Percentiles rank a stretch among this genome's conserved stretches.
Conservation (phyloP, 768 basidiomycete genomes). For the Suillus tomentosus region DNA sequence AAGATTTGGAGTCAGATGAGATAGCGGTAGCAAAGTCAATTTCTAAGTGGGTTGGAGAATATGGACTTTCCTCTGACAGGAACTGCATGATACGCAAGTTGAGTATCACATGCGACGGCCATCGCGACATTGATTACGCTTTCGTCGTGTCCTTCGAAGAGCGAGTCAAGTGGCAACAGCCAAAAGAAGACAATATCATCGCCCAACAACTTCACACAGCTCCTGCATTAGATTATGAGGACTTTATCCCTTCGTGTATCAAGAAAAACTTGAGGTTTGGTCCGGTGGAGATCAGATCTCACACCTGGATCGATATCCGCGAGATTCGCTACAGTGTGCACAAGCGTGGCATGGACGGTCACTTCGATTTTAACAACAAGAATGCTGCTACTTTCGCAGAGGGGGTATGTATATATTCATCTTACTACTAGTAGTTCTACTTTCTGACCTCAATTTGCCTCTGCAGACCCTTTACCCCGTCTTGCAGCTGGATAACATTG, state of each 20-base stretch:
- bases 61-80: background rate
- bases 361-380: background rate
- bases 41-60: background rate
- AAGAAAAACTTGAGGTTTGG: background rate
- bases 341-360: background rate
- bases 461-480: too few relatives aligned
- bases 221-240: background rate
- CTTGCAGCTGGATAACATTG: too few relatives aligned
- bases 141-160: constrained; percentile 32
- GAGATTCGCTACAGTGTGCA: background rate
- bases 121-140: constrained; percentile 13
- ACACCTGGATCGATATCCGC: background rate
- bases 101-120: background rate
- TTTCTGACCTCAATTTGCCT: too few relatives aligned
- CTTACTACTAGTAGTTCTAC: too few relatives aligned
- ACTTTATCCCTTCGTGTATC: constrained; percentile 1
- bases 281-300: background rate
- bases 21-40: background rate
- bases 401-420: too few relatives aligned
- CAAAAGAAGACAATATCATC: background rate
- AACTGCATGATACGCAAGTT: background rate
- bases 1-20: background rate
- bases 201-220: background rate
- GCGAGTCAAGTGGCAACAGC: background rate
- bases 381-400: background rate